Conservation (phyloP, 2,329 filamentous ascomycete genomes). For the Cadophora luteo-olivacea region DNA sequence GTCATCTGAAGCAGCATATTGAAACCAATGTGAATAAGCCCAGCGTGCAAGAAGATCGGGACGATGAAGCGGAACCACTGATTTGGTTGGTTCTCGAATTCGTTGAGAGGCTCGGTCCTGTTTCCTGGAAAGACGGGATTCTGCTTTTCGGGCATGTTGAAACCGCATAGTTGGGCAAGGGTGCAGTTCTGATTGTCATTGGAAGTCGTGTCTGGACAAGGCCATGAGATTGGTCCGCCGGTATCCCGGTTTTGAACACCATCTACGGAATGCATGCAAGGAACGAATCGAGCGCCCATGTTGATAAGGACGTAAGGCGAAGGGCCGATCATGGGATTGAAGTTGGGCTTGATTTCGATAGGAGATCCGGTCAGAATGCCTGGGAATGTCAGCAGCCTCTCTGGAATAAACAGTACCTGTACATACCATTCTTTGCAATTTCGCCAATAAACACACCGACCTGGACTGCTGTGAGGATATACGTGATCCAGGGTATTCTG, state of each 20-base stretch:
- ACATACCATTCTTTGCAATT: slow-evolving; percentile 80
- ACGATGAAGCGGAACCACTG: slow-evolving; percentile 98
- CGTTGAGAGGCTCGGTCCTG: slow-evolving; percentile 41
- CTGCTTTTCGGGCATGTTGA: slow-evolving; percentile 55
- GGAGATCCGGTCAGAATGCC: slow-evolving; percentile 75
- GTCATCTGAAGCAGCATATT: slow-evolving; percentile 93
- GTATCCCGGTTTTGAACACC: slow-evolving; percentile 62
- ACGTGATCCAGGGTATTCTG: slow-evolving; percentile 79
- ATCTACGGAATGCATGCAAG: slow-evolving; percentile 89
- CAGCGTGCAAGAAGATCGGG: slow-evolving; percentile 94
- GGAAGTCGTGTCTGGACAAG: slow-evolving; percentile 81
- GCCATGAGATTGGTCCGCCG: slow-evolving; percentile 61
- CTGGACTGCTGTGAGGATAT: slow-evolving; percentile 78
- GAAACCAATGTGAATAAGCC: slow-evolving; percentile 93
- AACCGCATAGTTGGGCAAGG: slow-evolving; percentile 83
- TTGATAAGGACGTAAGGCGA: slow-evolving; percentile 91
- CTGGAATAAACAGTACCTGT: not conserved
- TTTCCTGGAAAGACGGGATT: slow-evolving; percentile 52
- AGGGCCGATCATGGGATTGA: slow-evolving; percentile 98
- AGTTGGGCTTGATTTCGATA: slow-evolving; percentile 67
- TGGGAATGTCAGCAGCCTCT: slow-evolving; percentile 46
- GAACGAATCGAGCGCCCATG: slow-evolving; percentile 91
- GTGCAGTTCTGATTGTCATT: slow-evolving; percentile 66
- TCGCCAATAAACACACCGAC: slow-evolving; percentile 88
- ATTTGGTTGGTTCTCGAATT: slow-evolving; percentile 64